These are phyloP conservation scores for Monilinia fructicola DNA, from an alignment of 2,329 filamentous ascomycete species.

Conservation along the genomic window DNA sequence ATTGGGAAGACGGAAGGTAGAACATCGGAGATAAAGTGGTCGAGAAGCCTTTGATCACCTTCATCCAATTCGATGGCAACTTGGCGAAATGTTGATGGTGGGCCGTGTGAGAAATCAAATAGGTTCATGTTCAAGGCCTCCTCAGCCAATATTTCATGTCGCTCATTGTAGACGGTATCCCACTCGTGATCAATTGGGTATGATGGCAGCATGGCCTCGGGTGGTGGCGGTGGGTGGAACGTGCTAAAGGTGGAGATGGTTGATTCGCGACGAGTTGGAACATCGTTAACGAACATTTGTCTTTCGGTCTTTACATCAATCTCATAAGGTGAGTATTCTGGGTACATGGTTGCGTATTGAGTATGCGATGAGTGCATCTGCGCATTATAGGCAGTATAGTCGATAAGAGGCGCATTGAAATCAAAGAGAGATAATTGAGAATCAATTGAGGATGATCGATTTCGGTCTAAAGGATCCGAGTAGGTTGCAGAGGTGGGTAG, in stretches of 20 bases:
- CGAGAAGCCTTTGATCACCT: slow-evolving; percentile 78
- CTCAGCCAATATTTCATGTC: slow-evolving; percentile 61
- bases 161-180: slow-evolving; percentile 67
- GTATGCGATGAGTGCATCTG: slow-evolving; percentile 56
- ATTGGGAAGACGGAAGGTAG: slow-evolving; percentile 89
- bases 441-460: slow-evolving; percentile 74
- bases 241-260: slow-evolving; percentile 91
- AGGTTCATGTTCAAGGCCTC: slow-evolving; percentile 73
- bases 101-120: slow-evolving; percentile 76
- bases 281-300: slow-evolving; percentile 89
- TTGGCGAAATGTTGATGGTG: slow-evolving; percentile 62
- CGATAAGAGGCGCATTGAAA: slow-evolving; percentile 61
- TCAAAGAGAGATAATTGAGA: slow-evolving; percentile 75
- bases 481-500: slow-evolving; percentile 78
- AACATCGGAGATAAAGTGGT: slow-evolving; percentile 88
- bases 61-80: slow-evolving; percentile 82
- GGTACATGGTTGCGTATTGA: slow-evolving; percentile 47
- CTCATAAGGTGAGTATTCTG: slow-evolving; percentile 78
- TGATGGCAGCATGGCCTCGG: slow-evolving; percentile 64
- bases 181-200: slow-evolving; percentile 69
- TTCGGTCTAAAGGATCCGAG: slow-evolving; percentile 71
- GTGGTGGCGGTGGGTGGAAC: slow-evolving; percentile 75
- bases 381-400: slow-evolving; percentile 62
- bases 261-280: slow-evolving; percentile 81
- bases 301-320: slow-evolving; percentile 95